Evolutionary conservation across 2,329 filamentous ascomycete species (phyloP).

Genomic region (Apiospora sp.): DNA sequence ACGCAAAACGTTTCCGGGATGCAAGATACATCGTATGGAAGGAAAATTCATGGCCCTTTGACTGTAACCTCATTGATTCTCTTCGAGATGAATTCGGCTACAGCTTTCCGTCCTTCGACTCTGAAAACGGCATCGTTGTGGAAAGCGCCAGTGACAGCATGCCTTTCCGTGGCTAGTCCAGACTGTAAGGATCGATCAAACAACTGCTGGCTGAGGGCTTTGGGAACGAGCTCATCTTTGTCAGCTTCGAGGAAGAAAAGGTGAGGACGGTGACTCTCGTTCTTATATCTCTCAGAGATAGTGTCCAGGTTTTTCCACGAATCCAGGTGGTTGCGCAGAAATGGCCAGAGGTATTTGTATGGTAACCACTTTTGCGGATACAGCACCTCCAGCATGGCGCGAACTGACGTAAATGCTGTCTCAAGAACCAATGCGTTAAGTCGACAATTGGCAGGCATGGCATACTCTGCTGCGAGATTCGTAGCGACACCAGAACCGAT

Average conservation of each 20-base stretch:
- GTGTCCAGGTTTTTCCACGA: conserved; percentile 58
- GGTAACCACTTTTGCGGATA: conserved; percentile 85
- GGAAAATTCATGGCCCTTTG: neutral
- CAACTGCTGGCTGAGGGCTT: conserved; percentile 56
- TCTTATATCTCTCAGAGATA: conserved; percentile 47
- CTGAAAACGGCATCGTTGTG: conserved; percentile 64
- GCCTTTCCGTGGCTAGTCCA: conserved; percentile 53
- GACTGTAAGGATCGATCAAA: conserved; percentile 56
- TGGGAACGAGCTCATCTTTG: conserved; percentile 66
- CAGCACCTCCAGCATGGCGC: conserved; percentile 73
- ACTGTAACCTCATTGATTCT: conserved; percentile 7
- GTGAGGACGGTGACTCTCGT: conserved; percentile 40
- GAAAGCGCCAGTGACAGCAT: conserved; percentile 56
- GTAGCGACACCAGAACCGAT: conserved; percentile 77
- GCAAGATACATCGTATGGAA: neutral
- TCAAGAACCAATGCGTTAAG: conserved; percentile 70
- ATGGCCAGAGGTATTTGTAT: conserved; percentile 77
- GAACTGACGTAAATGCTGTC: conserved; percentile 77
- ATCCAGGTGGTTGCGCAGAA: conserved; percentile 71
- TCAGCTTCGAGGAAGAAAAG: conserved; percentile 63
- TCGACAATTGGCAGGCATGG: conserved; percentile 47
- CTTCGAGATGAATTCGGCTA: conserved; percentile 51
- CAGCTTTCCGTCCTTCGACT: conserved; percentile 52
- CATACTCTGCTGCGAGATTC: conserved; percentile 58
- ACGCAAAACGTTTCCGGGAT: too few species aligned